phyloP scores from a whole-genome alignment of 2,329 filamentous ascomycete species.

The Madurella fahalii region DNA sequence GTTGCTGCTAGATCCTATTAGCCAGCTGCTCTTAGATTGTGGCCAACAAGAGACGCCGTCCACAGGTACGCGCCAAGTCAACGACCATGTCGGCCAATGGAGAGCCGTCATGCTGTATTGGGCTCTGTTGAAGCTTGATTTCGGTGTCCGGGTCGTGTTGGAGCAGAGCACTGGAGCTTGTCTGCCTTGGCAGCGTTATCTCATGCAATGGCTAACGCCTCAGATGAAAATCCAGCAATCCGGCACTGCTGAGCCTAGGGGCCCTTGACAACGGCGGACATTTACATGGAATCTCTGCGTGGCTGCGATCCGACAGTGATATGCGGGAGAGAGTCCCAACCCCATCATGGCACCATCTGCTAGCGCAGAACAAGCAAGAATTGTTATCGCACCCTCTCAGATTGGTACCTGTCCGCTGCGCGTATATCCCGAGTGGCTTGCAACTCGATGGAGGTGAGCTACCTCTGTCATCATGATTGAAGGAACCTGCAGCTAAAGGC shows the following conservation, averaged over 20 bases:
- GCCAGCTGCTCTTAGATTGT: slow-evolving; percentile 22
- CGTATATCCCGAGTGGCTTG: too few species aligned
- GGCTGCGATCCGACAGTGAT: too few species aligned
- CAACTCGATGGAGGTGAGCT: background rate
- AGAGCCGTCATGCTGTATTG: slow-evolving; percentile 14
- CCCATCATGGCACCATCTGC: too few species aligned
- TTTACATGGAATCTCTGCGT: too few species aligned
- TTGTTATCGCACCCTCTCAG: too few species aligned
- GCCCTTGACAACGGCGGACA: too few species aligned
- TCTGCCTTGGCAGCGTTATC: background rate
- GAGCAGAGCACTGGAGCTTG: background rate
- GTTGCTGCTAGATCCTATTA: slow-evolving; percentile 2
- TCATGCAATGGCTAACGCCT: background rate
- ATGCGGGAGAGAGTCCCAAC: too few species aligned
- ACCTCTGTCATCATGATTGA: background rate
- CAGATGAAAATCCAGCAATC: too few species aligned
- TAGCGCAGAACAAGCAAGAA: too few species aligned
- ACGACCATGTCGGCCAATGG: slow-evolving; percentile 22
- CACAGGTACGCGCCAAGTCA: background rate
- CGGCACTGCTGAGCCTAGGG: too few species aligned
- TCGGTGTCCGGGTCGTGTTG: background rate
- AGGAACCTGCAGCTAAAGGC: background rate
- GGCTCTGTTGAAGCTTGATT: background rate
- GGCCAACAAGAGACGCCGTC: slow-evolving; percentile 13
- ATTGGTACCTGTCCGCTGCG: too few species aligned